Conservation (phyloP, 805 yeast species). For the Yamadazyma insecticola region DNA sequence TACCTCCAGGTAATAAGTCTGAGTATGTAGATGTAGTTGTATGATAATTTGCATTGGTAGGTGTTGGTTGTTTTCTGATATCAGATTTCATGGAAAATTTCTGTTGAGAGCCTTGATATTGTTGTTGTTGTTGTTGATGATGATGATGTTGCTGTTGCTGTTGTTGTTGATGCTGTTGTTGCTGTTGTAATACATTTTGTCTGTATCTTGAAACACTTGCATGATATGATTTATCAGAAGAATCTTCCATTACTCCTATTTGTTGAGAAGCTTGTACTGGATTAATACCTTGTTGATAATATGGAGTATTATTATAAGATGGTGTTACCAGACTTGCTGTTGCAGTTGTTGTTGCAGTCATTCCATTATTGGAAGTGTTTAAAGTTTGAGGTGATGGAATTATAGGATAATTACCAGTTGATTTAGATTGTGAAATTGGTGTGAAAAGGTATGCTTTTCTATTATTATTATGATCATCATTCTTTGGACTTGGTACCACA, state of each 20-base stretch:
- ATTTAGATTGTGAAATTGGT: constrained; percentile 40
- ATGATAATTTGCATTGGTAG: constrained; percentile 16
- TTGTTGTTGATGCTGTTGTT: constrained; percentile 2
- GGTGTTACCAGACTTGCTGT: neutral
- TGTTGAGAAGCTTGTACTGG: neutral
- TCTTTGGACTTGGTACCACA: constrained; percentile 34
- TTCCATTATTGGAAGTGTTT: neutral
- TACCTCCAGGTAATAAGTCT: constrained; percentile 34
- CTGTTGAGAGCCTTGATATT: constrained; percentile 2
- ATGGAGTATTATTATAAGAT: neutral
- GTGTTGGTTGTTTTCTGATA: constrained; percentile 7
- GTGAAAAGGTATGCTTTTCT: constrained; percentile 40
- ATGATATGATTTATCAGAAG: constrained; percentile 1
- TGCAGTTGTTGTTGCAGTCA: constrained; percentile 1
- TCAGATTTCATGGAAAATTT: constrained; percentile 2
- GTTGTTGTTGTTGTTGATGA: constrained; percentile 1
- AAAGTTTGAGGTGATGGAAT: constrained; percentile 1
- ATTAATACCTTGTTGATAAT: neutral
- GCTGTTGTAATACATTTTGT: constrained; percentile 1
- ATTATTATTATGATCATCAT: constrained; percentile 30
- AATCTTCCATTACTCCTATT: no score
- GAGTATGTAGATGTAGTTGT: constrained; percentile 31
- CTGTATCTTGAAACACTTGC: constrained; percentile 5
- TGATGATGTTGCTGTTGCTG: constrained; percentile 1
- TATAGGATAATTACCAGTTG: constrained; percentile 4